These are phyloP conservation scores for Populus euphratica DNA, from an alignment of 345 rosid genomes.

Conservation along the genomic window DNA sequence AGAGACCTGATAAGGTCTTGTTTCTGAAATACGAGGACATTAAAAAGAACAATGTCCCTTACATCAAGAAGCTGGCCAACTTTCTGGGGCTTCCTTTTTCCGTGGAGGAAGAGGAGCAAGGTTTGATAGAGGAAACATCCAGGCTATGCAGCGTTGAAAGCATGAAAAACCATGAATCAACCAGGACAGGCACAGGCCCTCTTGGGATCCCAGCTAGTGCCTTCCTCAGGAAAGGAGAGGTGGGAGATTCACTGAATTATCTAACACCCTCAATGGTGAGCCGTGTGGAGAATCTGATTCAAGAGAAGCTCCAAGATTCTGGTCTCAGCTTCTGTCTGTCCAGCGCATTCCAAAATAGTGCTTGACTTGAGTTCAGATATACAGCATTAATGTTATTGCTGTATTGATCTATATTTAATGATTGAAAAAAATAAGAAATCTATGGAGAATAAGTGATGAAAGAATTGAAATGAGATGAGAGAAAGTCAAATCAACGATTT, in stretches of 20 bases:
- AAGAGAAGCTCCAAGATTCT: conserved; percentile 17
- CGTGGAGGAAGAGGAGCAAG: conserved; percentile 20
- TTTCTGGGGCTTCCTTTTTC: conserved; percentile 20
- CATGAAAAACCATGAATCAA: conserved; percentile 40
- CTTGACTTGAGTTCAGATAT: too few species aligned
- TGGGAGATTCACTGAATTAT: conserved; percentile 39
- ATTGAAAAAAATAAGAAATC: too few species aligned
- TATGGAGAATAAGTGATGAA: too few species aligned
- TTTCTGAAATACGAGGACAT: conserved; percentile 43
- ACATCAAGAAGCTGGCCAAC: too few species aligned
- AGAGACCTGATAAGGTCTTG: conserved; percentile 20
- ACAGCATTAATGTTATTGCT: too few species aligned
- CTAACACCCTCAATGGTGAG: conserved; percentile 22
- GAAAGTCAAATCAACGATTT: not conserved
- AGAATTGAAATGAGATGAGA: not conserved
- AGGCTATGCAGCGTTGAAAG: conserved; percentile 42
- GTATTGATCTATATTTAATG: not conserved
- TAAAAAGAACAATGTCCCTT: not conserved
- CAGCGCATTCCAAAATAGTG: too few species aligned
- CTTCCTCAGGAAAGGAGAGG: conserved; percentile 32
- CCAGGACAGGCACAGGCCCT: conserved; percentile 31
- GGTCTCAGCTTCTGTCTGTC: conserved; percentile 16
- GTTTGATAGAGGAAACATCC: conserved; percentile 22
- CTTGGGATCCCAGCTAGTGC: conserved; percentile 18
- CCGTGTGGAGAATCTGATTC: conserved; percentile 9